A percentile compares a stretch with the other conserved stretches of the same genome.
phyloP scores from a whole-genome alignment of 2,329 filamentous ascomycete genomes.

The Alternaria ventricosa region DNA sequence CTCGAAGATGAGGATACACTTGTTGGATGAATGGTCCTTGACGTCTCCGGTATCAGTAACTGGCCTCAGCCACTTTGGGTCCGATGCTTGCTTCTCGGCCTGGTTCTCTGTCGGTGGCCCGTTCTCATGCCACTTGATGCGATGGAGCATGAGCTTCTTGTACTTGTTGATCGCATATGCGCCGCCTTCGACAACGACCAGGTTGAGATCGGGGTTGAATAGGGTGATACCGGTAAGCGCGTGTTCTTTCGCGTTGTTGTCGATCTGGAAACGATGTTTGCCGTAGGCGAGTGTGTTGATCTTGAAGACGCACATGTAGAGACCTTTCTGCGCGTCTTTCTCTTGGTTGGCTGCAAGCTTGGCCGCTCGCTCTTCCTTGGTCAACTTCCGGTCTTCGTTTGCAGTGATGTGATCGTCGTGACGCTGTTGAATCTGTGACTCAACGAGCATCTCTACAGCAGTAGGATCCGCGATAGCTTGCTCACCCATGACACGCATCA shows the following conservation, averaged over 20 bases:
- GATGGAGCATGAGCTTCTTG: slow-evolving; percentile 90
- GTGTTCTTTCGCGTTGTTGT: slow-evolving; percentile 88
- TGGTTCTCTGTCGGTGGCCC: slow-evolving; percentile 67
- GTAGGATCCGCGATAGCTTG: slow-evolving; percentile 95
- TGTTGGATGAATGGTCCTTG: slow-evolving; percentile 82
- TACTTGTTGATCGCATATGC: slow-evolving; percentile 82
- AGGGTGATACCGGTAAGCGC: slow-evolving; percentile 88
- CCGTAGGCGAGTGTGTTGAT: slow-evolving; percentile 89
- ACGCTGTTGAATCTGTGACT: slow-evolving; percentile 88
- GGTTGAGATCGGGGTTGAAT: slow-evolving; percentile 85
- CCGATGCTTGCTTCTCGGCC: slow-evolving; percentile 66
- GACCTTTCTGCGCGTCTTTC: slow-evolving; percentile 84
- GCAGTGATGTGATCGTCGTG: slow-evolving; percentile 75
- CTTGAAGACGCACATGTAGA: slow-evolving; percentile 86
- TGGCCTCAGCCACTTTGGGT: slow-evolving; percentile 76
- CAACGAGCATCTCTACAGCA: slow-evolving; percentile 92
- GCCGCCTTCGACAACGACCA: slow-evolving; percentile 92
- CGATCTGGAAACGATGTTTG: slow-evolving; percentile 91
- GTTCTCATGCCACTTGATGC: slow-evolving; percentile 95
- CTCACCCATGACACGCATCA: slow-evolving; percentile 96
- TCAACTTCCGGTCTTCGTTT: slow-evolving; percentile 87
- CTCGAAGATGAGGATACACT: slow-evolving; percentile 86
- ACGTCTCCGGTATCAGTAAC: slow-evolving; percentile 78
- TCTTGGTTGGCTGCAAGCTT: slow-evolving; percentile 85
- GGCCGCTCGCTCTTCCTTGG: slow-evolving; percentile 83